Percentiles rank a stretch among this genome's conserved stretches.
These are phyloP conservation scores for Kodamaea fungicola DNA, from an alignment of 1,139 yeast genomes.

Conservation along the genomic window DNA sequence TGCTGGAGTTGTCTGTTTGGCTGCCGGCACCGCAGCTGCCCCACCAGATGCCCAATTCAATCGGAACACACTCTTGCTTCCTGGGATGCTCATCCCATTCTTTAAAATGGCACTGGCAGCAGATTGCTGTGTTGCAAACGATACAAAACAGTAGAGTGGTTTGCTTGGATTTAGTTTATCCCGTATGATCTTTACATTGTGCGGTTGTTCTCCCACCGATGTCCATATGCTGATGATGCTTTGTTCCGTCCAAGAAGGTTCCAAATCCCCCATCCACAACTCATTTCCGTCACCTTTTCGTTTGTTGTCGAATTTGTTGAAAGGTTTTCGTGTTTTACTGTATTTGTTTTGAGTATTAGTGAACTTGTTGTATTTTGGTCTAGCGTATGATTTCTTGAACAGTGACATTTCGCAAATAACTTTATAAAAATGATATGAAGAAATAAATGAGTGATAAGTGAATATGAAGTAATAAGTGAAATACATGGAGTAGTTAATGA, in stretches of 20 bases:
- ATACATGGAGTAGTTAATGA: too few relatives aligned
- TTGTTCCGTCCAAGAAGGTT: constrained; percentile 78
- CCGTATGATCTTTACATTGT: constrained; percentile 33
- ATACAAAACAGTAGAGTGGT: constrained; percentile 73
- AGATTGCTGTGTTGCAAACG: constrained; percentile 61
- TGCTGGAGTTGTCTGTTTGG: not conserved
- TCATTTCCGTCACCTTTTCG: constrained; percentile 18
- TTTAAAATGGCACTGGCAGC: constrained; percentile 70
- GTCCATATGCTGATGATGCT: constrained; percentile 67
- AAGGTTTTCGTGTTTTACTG: not conserved
- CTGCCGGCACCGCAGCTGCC: constrained; percentile 1
- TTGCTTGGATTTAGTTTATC: constrained; percentile 47
- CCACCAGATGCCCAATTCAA: constrained; percentile 74
- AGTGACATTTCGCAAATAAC: too few relatives aligned
- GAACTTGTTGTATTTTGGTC: too few relatives aligned
- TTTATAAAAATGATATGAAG: too few relatives aligned
- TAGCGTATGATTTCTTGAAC: too few relatives aligned
- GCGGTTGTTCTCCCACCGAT: constrained; percentile 34
- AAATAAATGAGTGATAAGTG: too few relatives aligned
- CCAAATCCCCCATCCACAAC: constrained; percentile 95
- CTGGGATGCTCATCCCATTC: constrained; percentile 70
- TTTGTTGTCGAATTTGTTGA: too few relatives aligned
- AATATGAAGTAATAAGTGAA: too few relatives aligned
- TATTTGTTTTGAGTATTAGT: not conserved
- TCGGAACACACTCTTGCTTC: constrained; percentile 54